Evolutionary conservation across 805 yeast genomes (phyloP), one percentile per base, ranked within the genome.

Genomic region (Pichia exigua): DNA sequence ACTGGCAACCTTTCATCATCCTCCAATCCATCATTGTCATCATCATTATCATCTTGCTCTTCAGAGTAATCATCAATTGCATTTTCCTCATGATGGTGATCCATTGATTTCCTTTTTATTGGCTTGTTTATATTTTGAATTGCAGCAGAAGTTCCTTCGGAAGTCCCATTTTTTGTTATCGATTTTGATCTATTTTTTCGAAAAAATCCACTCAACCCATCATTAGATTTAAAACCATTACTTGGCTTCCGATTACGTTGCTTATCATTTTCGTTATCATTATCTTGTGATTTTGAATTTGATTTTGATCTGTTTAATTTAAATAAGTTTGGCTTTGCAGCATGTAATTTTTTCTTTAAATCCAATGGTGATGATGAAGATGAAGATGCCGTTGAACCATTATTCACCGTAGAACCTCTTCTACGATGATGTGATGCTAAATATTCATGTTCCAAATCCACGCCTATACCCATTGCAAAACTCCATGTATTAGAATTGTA

Each of bases 21-120:
- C 15, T 46, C 49, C 11, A 20, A 44, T 13, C 30, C 47, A 72
- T 50, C 57, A 44, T 47, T 53, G 13, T 42, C 53, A 24, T 41
- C 44, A 21, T 46, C n/a, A n/a, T n/a, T n/a, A n/a, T n/a, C n/a
- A n/a, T n/a, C n/a, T n/a, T n/a, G n/a, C n/a, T n/a, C 56, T 8
- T 47, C 48, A 11, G 42, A 59, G 63, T 77, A 59, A 72, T 70
- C 63, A 71, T 48, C 57, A 42, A 28, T 54, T 5, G 44, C 55
- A n/a, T 53, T 59, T n/a, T 50, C 52, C 20, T 48, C 53, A 2
- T 28, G 53, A 7, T 42, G 49, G 5, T 44, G 51, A 24, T 26
- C 44, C 6, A 17, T 42, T 12, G 41, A 44, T 15, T 42, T 44
- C 5, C 22, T 42, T 13, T 18, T 2, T 8, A 5, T 18, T 32